These are phyloP conservation scores for Suillus bovinus DNA, from an alignment of 768 basidiomycete genomes.

Conservation along the genomic window DNA sequence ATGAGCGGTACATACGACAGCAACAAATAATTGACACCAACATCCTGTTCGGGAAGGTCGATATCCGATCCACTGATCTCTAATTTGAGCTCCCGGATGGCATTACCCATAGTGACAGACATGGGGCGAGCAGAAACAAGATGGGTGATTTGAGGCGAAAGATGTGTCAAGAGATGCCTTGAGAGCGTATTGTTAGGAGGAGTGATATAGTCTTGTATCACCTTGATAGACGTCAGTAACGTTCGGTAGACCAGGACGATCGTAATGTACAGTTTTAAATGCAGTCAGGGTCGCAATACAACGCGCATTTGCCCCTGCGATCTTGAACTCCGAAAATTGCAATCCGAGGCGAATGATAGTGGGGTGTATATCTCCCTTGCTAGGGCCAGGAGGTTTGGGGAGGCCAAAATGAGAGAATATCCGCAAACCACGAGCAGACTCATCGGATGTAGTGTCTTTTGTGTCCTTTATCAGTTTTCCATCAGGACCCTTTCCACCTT, in stretches of 20 bases:
- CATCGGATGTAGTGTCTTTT: conserved; percentile 32
- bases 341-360: conserved; percentile 83
- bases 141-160: conserved; percentile 92
- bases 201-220: conserved; percentile 88
- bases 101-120: conserved; percentile 94
- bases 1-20: neutral
- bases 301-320: conserved; percentile 93
- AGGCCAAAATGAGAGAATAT: conserved; percentile 88
- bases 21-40: conserved; percentile 38
- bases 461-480: conserved; percentile 24
- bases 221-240: conserved; percentile 42
- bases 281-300: conserved; percentile 90
- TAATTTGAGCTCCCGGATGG: conserved; percentile 90
- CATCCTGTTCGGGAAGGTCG: conserved; percentile 94
- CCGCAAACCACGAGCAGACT: conserved; percentile 58
- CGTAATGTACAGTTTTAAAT: conserved; percentile 79
- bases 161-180: conserved; percentile 87
- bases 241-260: neutral
- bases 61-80: conserved; percentile 93
- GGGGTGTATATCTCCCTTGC: conserved; percentile 90
- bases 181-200: conserved; percentile 86
- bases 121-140: conserved; percentile 86
- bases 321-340: conserved; percentile 89
- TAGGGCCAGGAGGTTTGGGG: conserved; percentile 52
- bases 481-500: conserved; percentile 23